Base-by-base conservation (phyloP, 257 asterid genomes). In the Rubia yunnanensis region DNA sequence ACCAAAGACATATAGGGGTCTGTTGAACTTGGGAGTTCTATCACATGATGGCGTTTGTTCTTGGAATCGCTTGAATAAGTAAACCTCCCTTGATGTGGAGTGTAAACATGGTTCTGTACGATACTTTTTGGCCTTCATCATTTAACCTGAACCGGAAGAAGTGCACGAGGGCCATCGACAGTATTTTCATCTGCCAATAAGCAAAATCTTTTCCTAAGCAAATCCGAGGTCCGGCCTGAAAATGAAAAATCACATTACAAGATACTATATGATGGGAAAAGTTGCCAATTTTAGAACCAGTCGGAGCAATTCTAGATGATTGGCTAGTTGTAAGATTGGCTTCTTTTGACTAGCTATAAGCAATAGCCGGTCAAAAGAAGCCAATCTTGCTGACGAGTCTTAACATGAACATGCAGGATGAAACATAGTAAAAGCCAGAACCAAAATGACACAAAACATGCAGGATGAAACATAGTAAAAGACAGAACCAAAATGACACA, bases 161-260 rank as follows among this genome's bases (percentile, higher is more conserved):
- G 46, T 74, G 76, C 15, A 85, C 68, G 22, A 88, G 86, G 39
- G 82, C 78, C 14, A 83, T 81, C 24, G 94, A 60, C 18, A 80
- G 64, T 35, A 85, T 83, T 83, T 85, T 88, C 94, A 88, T 88
- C 71, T 88, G 88, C 2, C 88, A 78, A 69, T 88, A 85, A 17
- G 94, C 94, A 58, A 88, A 82, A 62, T 85, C 87, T 63, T 76
- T 84, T 2, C 94, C 94, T 71, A 85, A 68, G 69, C 91, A 84
- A 18, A 61, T 79, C 65, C 91, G 63, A 5, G 89, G 96, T n/a
- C 94, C 96, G 2, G 85, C 94, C 94, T 84, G 83, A 66, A 73
- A 63, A 46, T 41, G 7, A 44, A 58, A 50, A 50, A n/a, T 18
- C 13, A 20, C 26, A 18, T n/a, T 24, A 18, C 56, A 22, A 48